These are phyloP conservation scores for Gardenia jasminoides DNA, from an alignment of 257 asterid genomes.

Conservation along the genomic window DNA sequence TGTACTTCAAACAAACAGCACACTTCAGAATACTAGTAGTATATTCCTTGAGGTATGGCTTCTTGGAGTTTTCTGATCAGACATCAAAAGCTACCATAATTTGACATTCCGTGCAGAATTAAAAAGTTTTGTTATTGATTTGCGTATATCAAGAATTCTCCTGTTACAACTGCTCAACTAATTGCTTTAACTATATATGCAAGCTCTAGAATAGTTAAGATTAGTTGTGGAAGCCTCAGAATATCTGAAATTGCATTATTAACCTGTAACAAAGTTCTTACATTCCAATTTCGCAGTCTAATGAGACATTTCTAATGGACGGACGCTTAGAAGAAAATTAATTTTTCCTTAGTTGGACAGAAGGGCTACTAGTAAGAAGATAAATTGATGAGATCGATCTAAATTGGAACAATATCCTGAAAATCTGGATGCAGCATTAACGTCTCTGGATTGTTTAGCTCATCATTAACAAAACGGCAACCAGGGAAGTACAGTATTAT, in stretches of 20 bases:
- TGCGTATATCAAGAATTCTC: not conserved
- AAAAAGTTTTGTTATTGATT: not conserved
- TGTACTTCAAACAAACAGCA: not conserved
- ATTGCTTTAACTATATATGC: no score
- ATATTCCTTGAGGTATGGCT: no score
- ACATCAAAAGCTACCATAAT: not conserved
- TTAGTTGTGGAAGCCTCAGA: not conserved
- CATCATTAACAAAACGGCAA: not conserved
- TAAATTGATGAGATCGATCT: not conserved
- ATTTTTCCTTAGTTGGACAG: not conserved
- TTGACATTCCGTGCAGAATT: not conserved
- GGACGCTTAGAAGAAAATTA: not conserved
- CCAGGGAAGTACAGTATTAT: not conserved
- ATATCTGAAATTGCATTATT: no score
- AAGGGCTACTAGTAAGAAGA: not conserved
- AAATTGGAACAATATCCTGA: not conserved
- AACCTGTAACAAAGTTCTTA: no score
- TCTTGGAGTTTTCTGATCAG: not conserved
- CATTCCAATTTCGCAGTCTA: no score
- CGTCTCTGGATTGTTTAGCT: not conserved
- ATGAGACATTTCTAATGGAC: no score
- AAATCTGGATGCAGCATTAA: not conserved
- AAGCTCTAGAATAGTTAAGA: not conserved
- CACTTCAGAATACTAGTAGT: not conserved
- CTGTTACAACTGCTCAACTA: not conserved